A percentile compares a stretch with the other conserved stretches of the same genome.
These are phyloP conservation scores for Vitis cinerea DNA, from an alignment of 164 flowering plant species.

Conservation along the genomic window DNA sequence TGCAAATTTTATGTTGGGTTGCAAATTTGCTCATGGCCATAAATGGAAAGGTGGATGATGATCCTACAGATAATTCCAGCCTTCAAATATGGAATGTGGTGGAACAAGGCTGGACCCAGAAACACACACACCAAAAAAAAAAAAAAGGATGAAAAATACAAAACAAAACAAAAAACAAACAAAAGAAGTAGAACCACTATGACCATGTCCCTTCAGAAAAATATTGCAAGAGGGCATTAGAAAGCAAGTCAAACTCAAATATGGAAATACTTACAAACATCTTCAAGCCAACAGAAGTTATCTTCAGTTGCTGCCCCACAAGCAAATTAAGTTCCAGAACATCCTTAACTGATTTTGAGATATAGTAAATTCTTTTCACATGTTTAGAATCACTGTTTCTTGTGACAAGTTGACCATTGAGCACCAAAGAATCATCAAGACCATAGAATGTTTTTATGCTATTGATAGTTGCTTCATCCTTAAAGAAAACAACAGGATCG, in stretches of 20 bases:
- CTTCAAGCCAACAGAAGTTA: conserved; percentile 84
- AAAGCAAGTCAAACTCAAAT: neutral
- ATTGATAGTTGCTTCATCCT: conserved; percentile 52
- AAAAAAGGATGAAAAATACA: no score
- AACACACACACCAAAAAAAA: no score
- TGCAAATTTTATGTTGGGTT: no score
- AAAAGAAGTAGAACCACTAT: no score
- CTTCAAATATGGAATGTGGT: no score
- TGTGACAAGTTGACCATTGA: conserved; percentile 73
- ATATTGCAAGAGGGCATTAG: neutral
- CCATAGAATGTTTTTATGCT: conserved; percentile 82
- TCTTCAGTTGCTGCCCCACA: conserved; percentile 91
- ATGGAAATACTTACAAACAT: conserved; percentile 78
- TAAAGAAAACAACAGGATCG: conserved; percentile 87
- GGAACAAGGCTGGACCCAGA: no score
- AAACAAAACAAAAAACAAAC: no score
- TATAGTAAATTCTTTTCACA: conserved; percentile 88
- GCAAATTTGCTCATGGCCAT: no score
- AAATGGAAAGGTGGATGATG: no score
- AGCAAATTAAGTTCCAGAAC: conserved; percentile 66
- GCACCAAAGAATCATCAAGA: conserved; percentile 68
- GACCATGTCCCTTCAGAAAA: neutral
- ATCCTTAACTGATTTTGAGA: conserved; percentile 78
- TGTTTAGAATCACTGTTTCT: conserved; percentile 69
- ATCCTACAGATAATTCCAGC: no score